These are phyloP conservation scores for Thinopyrum elongatum DNA, from an alignment of 176 grass and related monocot species.

Conservation along the genomic window DNA sequence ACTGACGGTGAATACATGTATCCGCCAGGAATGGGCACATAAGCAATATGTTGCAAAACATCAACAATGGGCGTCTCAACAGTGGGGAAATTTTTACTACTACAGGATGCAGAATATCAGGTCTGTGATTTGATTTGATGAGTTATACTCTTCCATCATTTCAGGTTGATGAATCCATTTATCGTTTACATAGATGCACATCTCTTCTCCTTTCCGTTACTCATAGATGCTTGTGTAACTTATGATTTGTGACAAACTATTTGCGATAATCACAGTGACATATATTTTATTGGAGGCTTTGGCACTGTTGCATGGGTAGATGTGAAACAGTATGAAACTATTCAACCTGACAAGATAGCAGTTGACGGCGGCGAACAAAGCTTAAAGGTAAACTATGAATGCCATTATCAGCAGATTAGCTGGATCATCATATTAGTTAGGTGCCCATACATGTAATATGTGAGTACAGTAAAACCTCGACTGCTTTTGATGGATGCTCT, in stretches of 20 bases:
- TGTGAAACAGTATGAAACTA: conserved; percentile 85
- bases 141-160: conserved; percentile 8
- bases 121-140: conserved; percentile 34
- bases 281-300: conserved; percentile 99
- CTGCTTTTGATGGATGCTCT: conserved; percentile 13
- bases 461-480: neutral
- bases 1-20: neutral
- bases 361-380: conserved; percentile 83
- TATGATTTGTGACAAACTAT: conserved; percentile 18
- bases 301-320: conserved; percentile 97
- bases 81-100: conserved; percentile 99
- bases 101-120: conserved; percentile 96
- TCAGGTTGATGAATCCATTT: neutral
- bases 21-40: conserved; percentile 82
- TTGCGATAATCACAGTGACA: conserved; percentile 55
- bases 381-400: conserved; percentile 66
- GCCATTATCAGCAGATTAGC: neutral
- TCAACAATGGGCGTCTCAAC: conserved; percentile 96
- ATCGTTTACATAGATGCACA: neutral
- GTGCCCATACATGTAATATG: neutral
- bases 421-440: neutral
- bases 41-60: conserved; percentile 96
- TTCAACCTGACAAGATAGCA: conserved; percentile 92
- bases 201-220: neutral
- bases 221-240: neutral